Evolutionary conservation across 305 asterid species (phyloP).

Genomic region (Rubia balearica): DNA sequence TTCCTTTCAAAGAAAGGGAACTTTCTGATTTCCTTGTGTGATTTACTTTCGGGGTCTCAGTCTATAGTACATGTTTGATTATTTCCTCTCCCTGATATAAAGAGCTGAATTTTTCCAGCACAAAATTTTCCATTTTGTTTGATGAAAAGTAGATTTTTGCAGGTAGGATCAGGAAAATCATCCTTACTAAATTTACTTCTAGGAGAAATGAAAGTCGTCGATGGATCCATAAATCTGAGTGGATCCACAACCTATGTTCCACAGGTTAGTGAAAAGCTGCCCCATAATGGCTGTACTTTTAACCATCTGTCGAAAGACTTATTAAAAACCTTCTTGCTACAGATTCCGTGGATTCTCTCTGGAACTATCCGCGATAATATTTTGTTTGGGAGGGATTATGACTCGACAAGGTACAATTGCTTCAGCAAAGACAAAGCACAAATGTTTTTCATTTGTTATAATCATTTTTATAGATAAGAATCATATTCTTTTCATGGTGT

Average conservation of each 20-base stretch:
- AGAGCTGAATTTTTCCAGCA: neutral
- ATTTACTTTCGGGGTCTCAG: too few relatives aligned
- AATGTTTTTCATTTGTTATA: neutral
- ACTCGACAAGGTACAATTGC: conserved; percentile 47
- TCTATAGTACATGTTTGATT: too few relatives aligned
- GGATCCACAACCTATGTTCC: conserved; percentile 85
- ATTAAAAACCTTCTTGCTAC: conserved; percentile 20
- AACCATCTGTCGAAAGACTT: conserved; percentile 6
- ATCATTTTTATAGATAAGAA: neutral
- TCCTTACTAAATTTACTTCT: conserved; percentile 70
- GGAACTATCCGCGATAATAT: conserved; percentile 93
- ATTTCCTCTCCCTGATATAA: too few relatives aligned
- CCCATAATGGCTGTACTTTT: conserved; percentile 5
- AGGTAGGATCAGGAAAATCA: conserved; percentile 99
- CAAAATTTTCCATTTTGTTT: neutral
- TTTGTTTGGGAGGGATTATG: conserved; percentile 69
- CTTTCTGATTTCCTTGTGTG: neutral
- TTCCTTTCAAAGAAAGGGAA: neutral
- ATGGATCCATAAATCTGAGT: conserved; percentile 43
- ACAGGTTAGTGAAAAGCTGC: conserved; percentile 48
- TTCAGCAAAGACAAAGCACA: neutral
- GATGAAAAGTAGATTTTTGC: conserved; percentile 12
- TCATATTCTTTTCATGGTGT: neutral
- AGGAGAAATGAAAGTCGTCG: conserved; percentile 62
- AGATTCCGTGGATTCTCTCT: conserved; percentile 95